phyloP scores from a whole-genome alignment of 208 protist species.

The Acanthamoeba sp. region DNA sequence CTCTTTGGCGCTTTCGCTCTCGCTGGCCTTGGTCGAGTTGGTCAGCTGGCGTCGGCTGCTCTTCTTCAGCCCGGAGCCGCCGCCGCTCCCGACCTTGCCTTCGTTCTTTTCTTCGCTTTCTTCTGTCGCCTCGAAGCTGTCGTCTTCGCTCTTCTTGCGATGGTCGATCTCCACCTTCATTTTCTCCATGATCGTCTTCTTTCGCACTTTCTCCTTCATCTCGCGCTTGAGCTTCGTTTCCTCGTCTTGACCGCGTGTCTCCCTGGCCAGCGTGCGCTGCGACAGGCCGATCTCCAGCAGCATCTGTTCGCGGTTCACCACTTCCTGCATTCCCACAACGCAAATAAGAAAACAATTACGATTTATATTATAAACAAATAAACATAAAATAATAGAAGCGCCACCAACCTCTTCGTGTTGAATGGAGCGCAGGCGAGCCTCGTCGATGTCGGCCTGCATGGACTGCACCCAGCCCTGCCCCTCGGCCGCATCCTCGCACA shows the following conservation, averaged over 20 bases:
- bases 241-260: background rate
- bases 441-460: constrained; percentile 40
- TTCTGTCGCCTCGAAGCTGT: background rate
- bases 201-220: constrained; percentile 5
- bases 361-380: background rate
- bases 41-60: too few species aligned
- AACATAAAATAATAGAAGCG: background rate
- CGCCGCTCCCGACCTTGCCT: background rate
- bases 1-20: background rate
- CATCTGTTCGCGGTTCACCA: constrained; percentile 29
- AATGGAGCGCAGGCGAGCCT: background rate
- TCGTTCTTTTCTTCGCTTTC: too few species aligned
- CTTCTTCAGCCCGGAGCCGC: too few species aligned
- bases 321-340: background rate
- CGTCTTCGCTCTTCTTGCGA: background rate
- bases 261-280: background rate
- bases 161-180: background rate
- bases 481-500: background rate
- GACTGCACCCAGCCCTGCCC: background rate
- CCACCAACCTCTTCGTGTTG: background rate
- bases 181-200: constrained; percentile 32
- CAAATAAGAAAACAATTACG: background rate
- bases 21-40: background rate
- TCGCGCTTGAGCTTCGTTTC: constrained; percentile 30
- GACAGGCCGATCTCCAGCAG: constrained; percentile 2